phyloP scores from a whole-genome alignment of 345 rosid genomes.

The Mangifera indica region DNA sequence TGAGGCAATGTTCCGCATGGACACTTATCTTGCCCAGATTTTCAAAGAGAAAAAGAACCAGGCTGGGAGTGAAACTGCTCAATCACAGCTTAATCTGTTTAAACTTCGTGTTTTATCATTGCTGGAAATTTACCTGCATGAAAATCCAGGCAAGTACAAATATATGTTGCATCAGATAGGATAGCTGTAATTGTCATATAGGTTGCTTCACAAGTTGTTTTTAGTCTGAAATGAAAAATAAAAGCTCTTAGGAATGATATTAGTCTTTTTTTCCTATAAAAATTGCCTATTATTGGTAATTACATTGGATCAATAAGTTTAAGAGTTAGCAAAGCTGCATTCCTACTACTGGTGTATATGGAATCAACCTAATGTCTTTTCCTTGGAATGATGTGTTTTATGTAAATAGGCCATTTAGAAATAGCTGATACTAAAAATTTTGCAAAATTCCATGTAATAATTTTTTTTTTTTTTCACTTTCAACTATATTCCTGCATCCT shows the following conservation, averaged over 20 bases:
- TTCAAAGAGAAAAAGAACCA: constrained; percentile 90
- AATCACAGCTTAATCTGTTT: constrained; percentile 86
- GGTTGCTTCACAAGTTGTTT: neutral
- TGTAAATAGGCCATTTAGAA: neutral
- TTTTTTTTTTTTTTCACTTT: neutral
- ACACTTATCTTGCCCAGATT: constrained; percentile 80
- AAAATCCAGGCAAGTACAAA: constrained; percentile 68
- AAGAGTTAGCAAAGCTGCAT: neutral
- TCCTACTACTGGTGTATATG: too few species aligned
- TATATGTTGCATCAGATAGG: neutral
- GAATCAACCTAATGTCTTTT: too few species aligned
- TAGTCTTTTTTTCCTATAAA: neutral
- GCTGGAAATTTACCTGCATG: constrained; percentile 88
- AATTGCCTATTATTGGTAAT: neutral
- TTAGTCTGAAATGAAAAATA: neutral
- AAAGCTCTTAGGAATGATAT: neutral
- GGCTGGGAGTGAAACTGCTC: constrained; percentile 84
- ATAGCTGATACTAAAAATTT: neutral
- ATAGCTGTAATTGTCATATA: neutral
- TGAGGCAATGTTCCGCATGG: constrained; percentile 97
- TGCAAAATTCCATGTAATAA: neutral
- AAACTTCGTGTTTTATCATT: constrained; percentile 91
- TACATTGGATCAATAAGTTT: neutral
- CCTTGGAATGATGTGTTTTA: too few species aligned
- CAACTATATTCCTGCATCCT: neutral